Evolutionary conservation across 306 rosid genomes (phyloP).

Genomic region (Hippophae gyantsensis): DNA sequence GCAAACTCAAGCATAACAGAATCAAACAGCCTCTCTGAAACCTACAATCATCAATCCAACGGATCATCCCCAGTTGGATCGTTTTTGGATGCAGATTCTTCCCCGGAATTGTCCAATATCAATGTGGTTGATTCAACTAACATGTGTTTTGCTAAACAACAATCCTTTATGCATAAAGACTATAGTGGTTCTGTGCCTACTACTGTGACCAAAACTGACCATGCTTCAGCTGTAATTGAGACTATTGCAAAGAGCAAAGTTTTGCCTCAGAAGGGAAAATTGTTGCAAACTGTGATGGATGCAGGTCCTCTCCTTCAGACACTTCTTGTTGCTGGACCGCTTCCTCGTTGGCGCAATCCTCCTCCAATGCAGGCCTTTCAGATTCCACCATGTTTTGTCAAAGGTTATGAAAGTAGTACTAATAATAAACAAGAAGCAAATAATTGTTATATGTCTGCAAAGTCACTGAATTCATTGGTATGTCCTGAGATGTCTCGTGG

Average conservation of each 20-base stretch:
- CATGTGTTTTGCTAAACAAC: conserved; percentile 24
- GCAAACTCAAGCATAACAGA: conserved; percentile 49
- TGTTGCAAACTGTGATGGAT: conserved; percentile 44
- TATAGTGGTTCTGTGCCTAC: conserved; percentile 12
- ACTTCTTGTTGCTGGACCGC: conserved; percentile 52
- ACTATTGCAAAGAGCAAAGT: conserved; percentile 26
- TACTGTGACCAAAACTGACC: conserved; percentile 27
- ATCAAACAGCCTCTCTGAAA: conserved; percentile 40
- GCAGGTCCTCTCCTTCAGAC: conserved; percentile 66
- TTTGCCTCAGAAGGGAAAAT: conserved; percentile 60
- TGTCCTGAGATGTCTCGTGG: conserved; percentile 16
- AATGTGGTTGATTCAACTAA: conserved; percentile 43
- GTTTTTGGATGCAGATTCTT: conserved; percentile 50
- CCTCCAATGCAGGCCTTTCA: conserved; percentile 46
- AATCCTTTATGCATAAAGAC: conserved; percentile 8
- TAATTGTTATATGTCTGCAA: conserved; percentile 2
- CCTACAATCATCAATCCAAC: conserved; percentile 33
- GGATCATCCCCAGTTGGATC: conserved; percentile 64
- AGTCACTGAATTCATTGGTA: conserved; percentile 14
- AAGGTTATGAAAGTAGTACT: conserved; percentile 17
- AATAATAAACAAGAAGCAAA: conserved; percentile 9
- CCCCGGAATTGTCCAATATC: conserved; percentile 48
- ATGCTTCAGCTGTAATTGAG: conserved; percentile 30
- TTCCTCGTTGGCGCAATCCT: conserved; percentile 71
- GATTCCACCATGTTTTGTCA: conserved; percentile 37